phyloP scores from a whole-genome alignment of 768 basidiomycete genomes.

The Albatrellus ellisii region DNA sequence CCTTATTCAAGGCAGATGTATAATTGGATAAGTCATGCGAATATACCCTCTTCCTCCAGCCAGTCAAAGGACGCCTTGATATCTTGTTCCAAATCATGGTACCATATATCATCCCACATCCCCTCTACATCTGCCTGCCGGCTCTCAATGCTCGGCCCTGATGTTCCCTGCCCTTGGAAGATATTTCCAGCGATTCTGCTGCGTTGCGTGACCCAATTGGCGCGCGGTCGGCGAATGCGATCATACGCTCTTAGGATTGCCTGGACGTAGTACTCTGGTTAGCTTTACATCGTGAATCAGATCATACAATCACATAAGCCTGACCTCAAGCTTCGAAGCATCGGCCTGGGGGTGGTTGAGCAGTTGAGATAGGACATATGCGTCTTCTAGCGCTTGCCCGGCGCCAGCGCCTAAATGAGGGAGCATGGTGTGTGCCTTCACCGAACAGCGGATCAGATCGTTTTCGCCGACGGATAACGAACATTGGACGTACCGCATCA shows the following conservation, averaged over 20 bases:
- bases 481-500: conserved; percentile 24
- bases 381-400: conserved; percentile 49
- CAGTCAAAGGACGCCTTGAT: not conserved
- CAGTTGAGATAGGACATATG: conserved; percentile 31
- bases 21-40: not conserved
- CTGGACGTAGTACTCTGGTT: conserved; percentile 17
- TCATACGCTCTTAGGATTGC: conserved; percentile 34
- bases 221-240: conserved; percentile 29
- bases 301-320: not conserved
- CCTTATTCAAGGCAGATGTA: not conserved
- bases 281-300: not conserved
- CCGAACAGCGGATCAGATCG: not conserved
- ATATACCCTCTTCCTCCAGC: not conserved
- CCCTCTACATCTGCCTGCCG: conserved; percentile 24
- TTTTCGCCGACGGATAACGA: not conserved
- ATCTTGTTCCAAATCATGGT: conserved; percentile 22
- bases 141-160: conserved; percentile 17
- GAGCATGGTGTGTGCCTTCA: conserved; percentile 40
- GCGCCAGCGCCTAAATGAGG: conserved; percentile 48
- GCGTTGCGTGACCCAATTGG: conserved; percentile 32
- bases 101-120: conserved; percentile 37
- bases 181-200: conserved; percentile 30
- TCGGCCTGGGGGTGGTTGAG: conserved; percentile 30
- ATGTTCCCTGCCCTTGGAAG: conserved; percentile 28
- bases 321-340: conserved; percentile 29